Evolutionary conservation across 164 flowering plant genomes (phyloP).

Genomic region (Hamamelis virginiana): DNA sequence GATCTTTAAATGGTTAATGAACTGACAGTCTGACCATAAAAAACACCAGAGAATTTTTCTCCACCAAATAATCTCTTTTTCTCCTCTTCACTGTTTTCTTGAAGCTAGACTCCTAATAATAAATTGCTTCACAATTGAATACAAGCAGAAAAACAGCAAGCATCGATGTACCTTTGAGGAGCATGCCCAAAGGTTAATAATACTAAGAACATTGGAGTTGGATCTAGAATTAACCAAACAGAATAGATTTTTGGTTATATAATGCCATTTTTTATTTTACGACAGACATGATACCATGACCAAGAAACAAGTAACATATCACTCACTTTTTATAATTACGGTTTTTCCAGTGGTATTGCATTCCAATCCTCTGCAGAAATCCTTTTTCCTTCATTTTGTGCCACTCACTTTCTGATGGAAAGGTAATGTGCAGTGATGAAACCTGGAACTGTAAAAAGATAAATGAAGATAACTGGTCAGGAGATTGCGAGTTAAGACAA

Average conservation of each 20-base stretch:
- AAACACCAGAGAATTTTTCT: no score
- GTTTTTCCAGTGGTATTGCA: conserved; percentile 98
- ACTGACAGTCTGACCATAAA: no score
- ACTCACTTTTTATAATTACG: conserved; percentile 74
- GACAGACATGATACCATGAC: background rate
- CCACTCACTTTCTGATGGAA: conserved; percentile 77
- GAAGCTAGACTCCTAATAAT: background rate
- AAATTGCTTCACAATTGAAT: background rate
- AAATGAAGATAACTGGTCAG: background rate
- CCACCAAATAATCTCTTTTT: no score
- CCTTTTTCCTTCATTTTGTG: conserved; percentile 58
- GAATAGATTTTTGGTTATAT: no score
- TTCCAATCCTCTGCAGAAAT: conserved; percentile 82
- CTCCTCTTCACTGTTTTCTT: background rate
- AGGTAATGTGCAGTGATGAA: conserved; percentile 89
- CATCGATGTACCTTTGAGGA: no score
- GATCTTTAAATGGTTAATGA: no score
- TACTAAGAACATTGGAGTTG: no score
- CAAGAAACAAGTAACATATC: background rate
- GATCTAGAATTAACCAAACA: no score
- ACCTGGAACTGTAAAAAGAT: conserved; percentile 56
- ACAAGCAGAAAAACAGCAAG: no score
- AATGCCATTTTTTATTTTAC: background rate
- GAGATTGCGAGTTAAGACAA: no score
- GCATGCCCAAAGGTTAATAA: background rate